Evolutionary conservation across 148 eudicot species (phyloP).

Genomic region (Chenopodium formosanum): DNA sequence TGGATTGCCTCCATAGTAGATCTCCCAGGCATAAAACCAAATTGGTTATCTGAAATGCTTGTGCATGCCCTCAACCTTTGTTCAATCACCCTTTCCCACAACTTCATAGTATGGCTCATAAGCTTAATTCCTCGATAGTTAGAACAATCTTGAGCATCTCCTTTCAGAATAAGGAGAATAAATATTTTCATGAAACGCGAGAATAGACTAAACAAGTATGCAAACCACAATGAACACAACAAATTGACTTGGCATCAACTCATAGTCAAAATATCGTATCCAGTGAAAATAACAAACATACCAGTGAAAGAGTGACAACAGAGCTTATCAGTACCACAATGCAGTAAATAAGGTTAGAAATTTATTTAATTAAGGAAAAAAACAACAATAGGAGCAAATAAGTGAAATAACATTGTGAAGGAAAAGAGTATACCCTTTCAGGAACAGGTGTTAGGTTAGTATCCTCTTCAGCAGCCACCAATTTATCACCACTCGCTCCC

Average conservation of each 20-base stretch:
- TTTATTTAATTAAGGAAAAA: neutral
- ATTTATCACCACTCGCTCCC: constrained; percentile 74
- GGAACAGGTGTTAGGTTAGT: constrained; percentile 79
- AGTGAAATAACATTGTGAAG: neutral
- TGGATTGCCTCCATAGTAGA: no score
- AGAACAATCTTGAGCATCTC: no score
- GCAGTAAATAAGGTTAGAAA: neutral
- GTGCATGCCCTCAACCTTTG: no score
- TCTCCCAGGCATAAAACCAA: no score
- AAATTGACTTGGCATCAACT: neutral
- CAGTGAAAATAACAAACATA: neutral
- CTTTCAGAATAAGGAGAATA: neutral
- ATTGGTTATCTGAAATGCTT: no score
- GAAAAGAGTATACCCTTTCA: constrained; percentile 59
- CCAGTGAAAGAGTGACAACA: neutral
- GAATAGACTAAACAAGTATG: neutral
- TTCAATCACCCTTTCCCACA: no score
- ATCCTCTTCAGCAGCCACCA: constrained; percentile 74
- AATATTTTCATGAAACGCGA: neutral
- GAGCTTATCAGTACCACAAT: neutral
- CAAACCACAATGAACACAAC: neutral
- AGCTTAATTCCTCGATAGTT: no score
- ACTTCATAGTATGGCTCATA: no score
- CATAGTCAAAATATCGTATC: no score
- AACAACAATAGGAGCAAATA: neutral